Evolutionary conservation across 164 flowering plant species (phyloP), one percentile per base, ranked within the genome.

Genomic region (Nymphaea thermarum): DNA sequence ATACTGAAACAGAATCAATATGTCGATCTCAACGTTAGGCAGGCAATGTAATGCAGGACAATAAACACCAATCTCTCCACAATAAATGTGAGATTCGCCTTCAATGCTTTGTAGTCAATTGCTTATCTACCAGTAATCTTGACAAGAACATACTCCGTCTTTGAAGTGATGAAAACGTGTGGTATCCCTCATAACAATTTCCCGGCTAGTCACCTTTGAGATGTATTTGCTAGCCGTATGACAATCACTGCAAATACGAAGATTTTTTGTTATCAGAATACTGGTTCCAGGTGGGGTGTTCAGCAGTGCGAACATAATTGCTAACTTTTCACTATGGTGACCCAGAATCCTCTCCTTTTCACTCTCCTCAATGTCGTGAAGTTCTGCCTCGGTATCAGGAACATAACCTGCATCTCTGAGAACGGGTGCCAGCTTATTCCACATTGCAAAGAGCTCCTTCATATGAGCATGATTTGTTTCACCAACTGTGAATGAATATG

Each of bases 301-400:
- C 67, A 85, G 78, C 63, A 83, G 70, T 8, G 78, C 87, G 72
- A 66, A 82, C 11, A 76, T 80, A 64, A 82, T 15, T 41, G 86
- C 82, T 6, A 80, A 80, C 72, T 82, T 82, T 74, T 86, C 85
- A 55, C 89, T 86, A 69, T 81, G 87, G 71, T 74, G 72, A 66
- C 79, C 79, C 53, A 84, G 79, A 64, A 83, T 67, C 55, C 71
- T 67, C 73, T 80, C 86, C 12, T 69, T 74, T 73, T 81, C 79
- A 66, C 80, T 83, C 71, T 78, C 85, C 69, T 83, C 84, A 6
- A 83, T 81, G 70, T 84, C 86, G 41, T 80, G 85, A 71, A 74
- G 68, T 55, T 76, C 81, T 45, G 51, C 43, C 42, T 70, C 68
- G 16, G 72, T 73, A 64, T 80, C 75, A n/a, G 63, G 42, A 10